These are phyloP conservation scores for Hygrophila difformis DNA, from an alignment of 257 asterid species.

Conservation along the genomic window DNA sequence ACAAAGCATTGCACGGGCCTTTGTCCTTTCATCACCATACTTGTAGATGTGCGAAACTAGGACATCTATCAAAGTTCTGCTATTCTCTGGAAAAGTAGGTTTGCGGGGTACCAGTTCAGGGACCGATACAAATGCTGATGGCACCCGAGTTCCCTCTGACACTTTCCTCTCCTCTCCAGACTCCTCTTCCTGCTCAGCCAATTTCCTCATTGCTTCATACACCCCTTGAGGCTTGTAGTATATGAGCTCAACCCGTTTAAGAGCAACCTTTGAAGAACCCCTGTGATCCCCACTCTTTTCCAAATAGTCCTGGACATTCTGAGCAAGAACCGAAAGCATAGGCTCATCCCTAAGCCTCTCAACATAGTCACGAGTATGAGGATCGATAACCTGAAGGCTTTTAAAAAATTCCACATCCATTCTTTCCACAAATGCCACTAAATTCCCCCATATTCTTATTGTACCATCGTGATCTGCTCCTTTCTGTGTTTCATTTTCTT, in stretches of 20 bases:
- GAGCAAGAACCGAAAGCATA: conserved; percentile 66
- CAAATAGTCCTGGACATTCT: conserved; percentile 78
- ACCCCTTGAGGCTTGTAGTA: conserved; percentile 96
- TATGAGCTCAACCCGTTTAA: conserved; percentile 78
- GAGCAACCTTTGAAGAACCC: conserved; percentile 95
- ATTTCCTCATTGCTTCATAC: conserved; percentile 85
- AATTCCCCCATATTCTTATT: conserved; percentile 86
- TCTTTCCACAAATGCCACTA: conserved; percentile 85
- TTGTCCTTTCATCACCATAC: conserved; percentile 87
- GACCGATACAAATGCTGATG: conserved; percentile 57
- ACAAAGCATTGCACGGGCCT: conserved; percentile 99
- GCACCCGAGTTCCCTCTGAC: conserved; percentile 54
- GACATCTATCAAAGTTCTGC: conserved; percentile 70
- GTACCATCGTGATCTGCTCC: conserved; percentile 64
- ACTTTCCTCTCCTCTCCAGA: conserved; percentile 50
- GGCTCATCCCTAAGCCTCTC: conserved; percentile 96
- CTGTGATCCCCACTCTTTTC: conserved; percentile 52
- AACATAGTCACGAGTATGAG: conserved; percentile 89
- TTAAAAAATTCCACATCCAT: conserved; percentile 83
- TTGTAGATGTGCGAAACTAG: conserved; percentile 77
- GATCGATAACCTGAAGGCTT: conserved; percentile 94
- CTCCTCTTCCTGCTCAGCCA: conserved; percentile 61
- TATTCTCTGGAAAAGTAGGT: conserved; percentile 76
- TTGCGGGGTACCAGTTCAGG: conserved; percentile 81
- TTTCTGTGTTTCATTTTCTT: conserved; percentile 88